Conservation (phyloP, 2,329 filamentous ascomycete genomes). For the Pseudogymnoascus sp. region DNA sequence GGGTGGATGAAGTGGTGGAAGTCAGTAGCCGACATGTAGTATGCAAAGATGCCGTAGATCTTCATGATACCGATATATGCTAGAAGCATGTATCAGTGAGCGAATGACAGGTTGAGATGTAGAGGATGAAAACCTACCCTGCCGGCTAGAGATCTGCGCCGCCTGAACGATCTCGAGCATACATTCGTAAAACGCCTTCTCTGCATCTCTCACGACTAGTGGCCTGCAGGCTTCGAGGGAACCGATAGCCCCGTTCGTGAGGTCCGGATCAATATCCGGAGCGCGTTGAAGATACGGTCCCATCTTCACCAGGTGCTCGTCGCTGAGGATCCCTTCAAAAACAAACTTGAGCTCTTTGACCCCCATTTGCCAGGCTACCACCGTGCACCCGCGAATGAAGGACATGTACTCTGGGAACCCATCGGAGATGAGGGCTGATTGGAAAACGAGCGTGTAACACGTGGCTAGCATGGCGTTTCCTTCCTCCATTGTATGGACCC, state of each 20-base stretch:
- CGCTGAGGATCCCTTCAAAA: constrained; percentile 39
- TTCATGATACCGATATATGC: no score
- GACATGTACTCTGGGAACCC: constrained; percentile 52
- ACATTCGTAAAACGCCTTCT: constrained; percentile 38
- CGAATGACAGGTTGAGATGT: not conserved
- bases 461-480: constrained; percentile 52
- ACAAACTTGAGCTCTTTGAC: constrained; percentile 37
- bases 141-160: constrained; percentile 19
- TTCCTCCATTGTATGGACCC: constrained; percentile 38
- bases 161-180: constrained; percentile 36
- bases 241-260: constrained; percentile 38
- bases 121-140: constrained; percentile 16
- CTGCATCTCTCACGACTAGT: constrained; percentile 36
- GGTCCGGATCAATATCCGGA: constrained; percentile 37
- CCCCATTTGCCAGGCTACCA: constrained; percentile 49
- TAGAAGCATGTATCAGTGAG: no score
- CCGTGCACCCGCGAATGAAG: constrained; percentile 48
- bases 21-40: no score
- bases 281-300: constrained; percentile 37
- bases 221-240: constrained; percentile 36
- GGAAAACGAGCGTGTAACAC: constrained; percentile 50
- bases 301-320: constrained; percentile 34
- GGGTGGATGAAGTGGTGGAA: no score
- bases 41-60: no score
- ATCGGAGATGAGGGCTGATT: constrained; percentile 48